Base-by-base conservation (phyloP, 2,329 filamentous ascomycete species). In the Fusarium sp. region DNA sequence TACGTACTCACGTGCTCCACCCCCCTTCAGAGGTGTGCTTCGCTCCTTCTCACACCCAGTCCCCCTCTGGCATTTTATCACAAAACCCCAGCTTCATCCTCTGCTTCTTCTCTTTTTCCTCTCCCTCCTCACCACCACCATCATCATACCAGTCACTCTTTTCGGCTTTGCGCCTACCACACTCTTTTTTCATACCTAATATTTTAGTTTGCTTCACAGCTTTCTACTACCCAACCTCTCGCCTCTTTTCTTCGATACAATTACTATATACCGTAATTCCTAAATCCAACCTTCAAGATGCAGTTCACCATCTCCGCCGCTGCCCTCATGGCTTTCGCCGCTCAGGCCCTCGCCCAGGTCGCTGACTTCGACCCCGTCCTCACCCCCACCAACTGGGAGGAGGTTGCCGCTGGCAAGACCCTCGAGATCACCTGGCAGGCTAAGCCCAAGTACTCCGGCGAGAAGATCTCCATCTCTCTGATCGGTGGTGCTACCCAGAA, bases 281-380 rank as follows among this genome's bases (percentile, higher is more conserved):
- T 66, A 72, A 66, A 67, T 60, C 61, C 64, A 72, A 27, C 23
- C 46, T 54, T 75, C 82, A 88, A 83, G 62, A 88, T 89, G 86
- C 84, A 81, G 74, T 87, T 84, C 81, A 76, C 81, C 67, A 65
- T 82, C 67, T 77, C 83, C 71, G 76, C 80, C 72, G 78, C 83
- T 62, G 78, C 85, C 74, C 68, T 85, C 69, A 71, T 88, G 79
- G 85, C 85, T 75, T 80, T 85, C 67, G 82, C 81, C 72, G 80
- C 80, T 78, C 76, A 83, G 65, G 83, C 77, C 67, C 67, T 86
- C 62, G 87, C 86, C 50, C 85, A 87, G 78, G 85, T 83, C 48
- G 57, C 78, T n/a, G 83, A 82, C 73, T 90, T 89, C 78, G 82
- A 88, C 75, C 77, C 81, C 73, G 80, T 90, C 75, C 80, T 74